These are phyloP conservation scores for Hymenoscyphus fructigenus DNA, from an alignment of 2,329 filamentous ascomycete genomes.

Conservation along the genomic window DNA sequence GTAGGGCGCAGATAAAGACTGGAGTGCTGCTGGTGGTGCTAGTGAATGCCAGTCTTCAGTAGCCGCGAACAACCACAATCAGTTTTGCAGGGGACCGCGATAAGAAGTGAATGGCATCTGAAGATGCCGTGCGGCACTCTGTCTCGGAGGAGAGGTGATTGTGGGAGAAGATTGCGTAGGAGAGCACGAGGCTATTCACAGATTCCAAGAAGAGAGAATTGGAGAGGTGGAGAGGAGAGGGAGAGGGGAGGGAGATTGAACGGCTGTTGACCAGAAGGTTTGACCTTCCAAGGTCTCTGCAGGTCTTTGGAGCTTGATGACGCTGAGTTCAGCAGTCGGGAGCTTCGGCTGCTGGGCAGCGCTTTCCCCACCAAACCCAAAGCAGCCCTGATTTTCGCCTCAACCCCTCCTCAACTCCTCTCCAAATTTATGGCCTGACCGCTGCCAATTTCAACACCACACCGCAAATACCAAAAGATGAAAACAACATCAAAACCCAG, in stretches of 20 bases:
- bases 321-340: background rate
- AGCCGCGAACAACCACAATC: conserved; percentile 19
- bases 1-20: conserved; percentile 20
- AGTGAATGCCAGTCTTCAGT: background rate
- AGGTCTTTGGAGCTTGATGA: background rate
- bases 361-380: background rate
- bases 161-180: background rate
- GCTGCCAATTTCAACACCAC: background rate
- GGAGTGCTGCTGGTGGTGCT: background rate
- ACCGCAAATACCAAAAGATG: background rate
- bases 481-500: background rate
- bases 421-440: background rate
- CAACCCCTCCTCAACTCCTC: background rate
- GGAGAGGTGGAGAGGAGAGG: too few relatives aligned
- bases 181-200: background rate
- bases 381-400: background rate
- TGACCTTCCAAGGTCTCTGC: background rate
- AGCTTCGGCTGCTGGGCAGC: background rate
- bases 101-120: conserved; percentile 26
- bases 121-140: conserved; percentile 8
- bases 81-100: conserved; percentile 23
- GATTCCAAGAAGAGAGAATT: too few relatives aligned
- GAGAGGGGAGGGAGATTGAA: too few relatives aligned
- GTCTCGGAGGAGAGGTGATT: background rate
- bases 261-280: too few relatives aligned